Evolutionary conservation across 129 eudicot species (phyloP), one percentile per base, ranked within the genome.

Genomic region (Apium graveolens): DNA sequence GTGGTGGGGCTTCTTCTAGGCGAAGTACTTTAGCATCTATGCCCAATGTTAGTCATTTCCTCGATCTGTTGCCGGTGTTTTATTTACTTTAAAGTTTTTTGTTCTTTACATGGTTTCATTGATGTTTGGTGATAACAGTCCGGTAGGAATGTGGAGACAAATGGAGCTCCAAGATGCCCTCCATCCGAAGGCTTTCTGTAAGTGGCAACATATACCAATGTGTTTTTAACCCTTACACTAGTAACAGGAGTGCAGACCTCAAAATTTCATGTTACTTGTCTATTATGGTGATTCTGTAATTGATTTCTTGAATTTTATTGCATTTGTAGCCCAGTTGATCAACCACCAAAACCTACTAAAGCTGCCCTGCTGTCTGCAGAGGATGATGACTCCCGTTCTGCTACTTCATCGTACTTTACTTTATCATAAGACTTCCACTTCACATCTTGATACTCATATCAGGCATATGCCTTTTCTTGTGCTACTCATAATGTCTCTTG

Each of bases 341-440:
- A 83, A 76, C 76, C 76, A 55, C 71, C 82, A 37, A 86, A 80
- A 76, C 82, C 89, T 18, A 63, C 39, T 35, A 86, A 70, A 85
- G 70, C 74, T 37, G 70, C 75, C 37, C 12, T 55, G 78, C 70
- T 87, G 11, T 57, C 78, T 31, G 70, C 77, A 80, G 91, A 86
- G 34, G 93, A 86, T 16, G 91, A 95, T 73, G 80, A 95, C 62
- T 78, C 83, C 60, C 86, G 75, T 82, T 87, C 93, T 55, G 73
- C 90, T 76, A 82, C 92, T 75, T 89, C 95, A 78, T 88, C 91
- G 97, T 95, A 94, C 44, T 68, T 62, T 75, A 75, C 68, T 83
- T 73, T 80, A 10, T 79, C 73, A 73, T 74, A 26, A 4, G 66
- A 60, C 11, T 39, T 48, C 27, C 14, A 18, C 76, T 71, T 26